These are phyloP conservation scores for Acrocalymma vagum DNA, from an alignment of 2,329 filamentous ascomycete genomes.

Conservation along the genomic window DNA sequence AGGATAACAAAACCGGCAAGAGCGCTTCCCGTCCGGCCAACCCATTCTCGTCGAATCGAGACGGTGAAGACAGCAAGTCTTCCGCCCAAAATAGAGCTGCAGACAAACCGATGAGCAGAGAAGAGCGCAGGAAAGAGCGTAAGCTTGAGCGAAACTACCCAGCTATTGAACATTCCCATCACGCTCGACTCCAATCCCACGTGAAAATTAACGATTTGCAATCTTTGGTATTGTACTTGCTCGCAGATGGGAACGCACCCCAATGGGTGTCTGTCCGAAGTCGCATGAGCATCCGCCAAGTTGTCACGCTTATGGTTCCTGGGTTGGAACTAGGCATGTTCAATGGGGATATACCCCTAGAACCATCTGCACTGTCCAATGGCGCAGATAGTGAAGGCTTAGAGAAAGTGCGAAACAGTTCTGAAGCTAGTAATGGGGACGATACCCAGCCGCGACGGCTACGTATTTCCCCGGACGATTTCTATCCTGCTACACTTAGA, in stretches of 20 bases:
- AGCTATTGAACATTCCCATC: conserved; percentile 60
- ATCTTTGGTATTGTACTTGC: conserved; percentile 64
- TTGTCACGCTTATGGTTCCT: conserved; percentile 90
- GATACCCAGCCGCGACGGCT: conserved; percentile 34
- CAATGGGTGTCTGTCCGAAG: conserved; percentile 70
- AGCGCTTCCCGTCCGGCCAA: conserved; percentile 20
- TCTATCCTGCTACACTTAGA: conserved; percentile 57
- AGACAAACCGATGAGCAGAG: conserved; percentile 16
- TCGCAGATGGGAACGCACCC: conserved; percentile 67
- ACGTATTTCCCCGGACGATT: conserved; percentile 57
- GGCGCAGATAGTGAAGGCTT: conserved; percentile 7
- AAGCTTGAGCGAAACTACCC: conserved; percentile 44
- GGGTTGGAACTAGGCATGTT: conserved; percentile 93
- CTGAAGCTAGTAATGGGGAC: conserved; percentile 6
- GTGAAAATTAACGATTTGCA: conserved; percentile 68
- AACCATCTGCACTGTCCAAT: conserved; percentile 12
- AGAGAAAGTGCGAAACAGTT: conserved; percentile 18
- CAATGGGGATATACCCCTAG: conserved; percentile 58
- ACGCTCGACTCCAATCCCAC: conserved; percentile 62
- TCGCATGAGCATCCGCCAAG: conserved; percentile 69
- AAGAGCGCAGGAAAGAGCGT: conserved; percentile 38
- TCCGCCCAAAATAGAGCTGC: conserved; percentile 8
- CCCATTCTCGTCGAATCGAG: conserved; percentile 24
- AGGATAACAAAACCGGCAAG: conserved; percentile 16
- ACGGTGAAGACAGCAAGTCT: too few species aligned